Evolutionary conservation across 2,329 filamentous ascomycete species (phyloP).

Genomic region (Bipolaris oryzae): DNA sequence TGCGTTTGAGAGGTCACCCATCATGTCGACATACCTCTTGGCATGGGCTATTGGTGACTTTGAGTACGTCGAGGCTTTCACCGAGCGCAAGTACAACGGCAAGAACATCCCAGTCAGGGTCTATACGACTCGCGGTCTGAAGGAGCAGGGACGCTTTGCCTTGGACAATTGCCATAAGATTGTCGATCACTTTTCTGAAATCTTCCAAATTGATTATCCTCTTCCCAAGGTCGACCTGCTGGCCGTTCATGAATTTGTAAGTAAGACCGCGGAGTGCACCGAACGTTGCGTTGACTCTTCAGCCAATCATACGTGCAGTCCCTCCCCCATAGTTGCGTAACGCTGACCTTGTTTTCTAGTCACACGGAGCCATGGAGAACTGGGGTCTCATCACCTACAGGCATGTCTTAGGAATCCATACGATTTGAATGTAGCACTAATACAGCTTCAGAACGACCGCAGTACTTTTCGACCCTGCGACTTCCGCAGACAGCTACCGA

Average conservation of each 20-base stretch:
- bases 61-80: constrained; percentile 92
- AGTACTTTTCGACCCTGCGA: constrained; percentile 92
- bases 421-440: background rate
- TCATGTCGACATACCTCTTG: constrained; percentile 95
- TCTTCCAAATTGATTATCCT: constrained; percentile 87
- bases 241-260: constrained; percentile 91
- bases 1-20: constrained; percentile 86
- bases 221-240: constrained; percentile 95
- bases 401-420: constrained; percentile 21
- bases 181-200: constrained; percentile 95
- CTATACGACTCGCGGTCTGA: constrained; percentile 93
- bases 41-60: constrained; percentile 98
- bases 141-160: constrained; percentile 88
- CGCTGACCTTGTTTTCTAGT: constrained; percentile 57
- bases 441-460: constrained; percentile 69
- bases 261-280: constrained; percentile 32
- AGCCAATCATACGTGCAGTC: constrained; percentile 53
- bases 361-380: constrained; percentile 92
- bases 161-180: constrained; percentile 90
- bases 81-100: constrained; percentile 86
- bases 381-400: constrained; percentile 97
- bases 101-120: constrained; percentile 91
- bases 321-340: constrained; percentile 15
- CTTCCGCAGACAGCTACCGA: constrained; percentile 87
- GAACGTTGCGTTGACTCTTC: constrained; percentile 28